Conservation (phyloP, 257 asterid species). For the Craterostigma plantagineum region DNA sequence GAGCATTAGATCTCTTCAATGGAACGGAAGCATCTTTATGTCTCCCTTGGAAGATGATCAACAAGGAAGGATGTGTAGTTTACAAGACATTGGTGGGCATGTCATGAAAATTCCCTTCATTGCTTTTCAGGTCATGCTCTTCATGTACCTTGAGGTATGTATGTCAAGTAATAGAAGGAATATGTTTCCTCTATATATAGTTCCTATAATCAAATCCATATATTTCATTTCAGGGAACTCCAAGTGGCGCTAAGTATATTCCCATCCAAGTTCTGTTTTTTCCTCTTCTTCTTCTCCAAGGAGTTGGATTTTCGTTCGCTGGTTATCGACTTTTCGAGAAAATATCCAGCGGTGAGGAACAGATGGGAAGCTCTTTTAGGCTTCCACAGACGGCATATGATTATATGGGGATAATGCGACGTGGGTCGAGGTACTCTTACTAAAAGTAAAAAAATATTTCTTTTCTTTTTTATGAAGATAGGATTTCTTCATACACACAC, state of each 20-base stretch:
- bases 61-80: conserved; percentile 46
- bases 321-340: conserved; percentile 45
- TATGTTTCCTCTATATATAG: background rate
- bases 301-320: conserved; percentile 72
- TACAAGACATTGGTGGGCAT: conserved; percentile 91
- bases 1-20: conserved; percentile 26
- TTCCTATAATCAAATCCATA: no score
- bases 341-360: conserved; percentile 20
- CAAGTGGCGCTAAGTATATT: conserved; percentile 42
- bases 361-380: conserved; percentile 35
- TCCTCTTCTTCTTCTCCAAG: conserved; percentile 87
- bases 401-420: conserved; percentile 60
- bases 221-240: conserved; percentile 59
- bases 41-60: conserved; percentile 51
- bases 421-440: conserved; percentile 57
- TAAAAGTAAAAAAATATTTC: conserved; percentile 3
- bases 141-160: conserved; percentile 88
- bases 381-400: conserved; percentile 41
- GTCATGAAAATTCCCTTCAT: conserved; percentile 75
- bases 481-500: conserved; percentile 2
- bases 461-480: background rate
- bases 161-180: conserved; percentile 1
- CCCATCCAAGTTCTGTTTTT: conserved; percentile 60
- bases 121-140: conserved; percentile 59
- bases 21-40: conserved; percentile 30